phyloP scores from a whole-genome alignment of 164 flowering plant genomes.

The Euptelea pleiosperma region DNA sequence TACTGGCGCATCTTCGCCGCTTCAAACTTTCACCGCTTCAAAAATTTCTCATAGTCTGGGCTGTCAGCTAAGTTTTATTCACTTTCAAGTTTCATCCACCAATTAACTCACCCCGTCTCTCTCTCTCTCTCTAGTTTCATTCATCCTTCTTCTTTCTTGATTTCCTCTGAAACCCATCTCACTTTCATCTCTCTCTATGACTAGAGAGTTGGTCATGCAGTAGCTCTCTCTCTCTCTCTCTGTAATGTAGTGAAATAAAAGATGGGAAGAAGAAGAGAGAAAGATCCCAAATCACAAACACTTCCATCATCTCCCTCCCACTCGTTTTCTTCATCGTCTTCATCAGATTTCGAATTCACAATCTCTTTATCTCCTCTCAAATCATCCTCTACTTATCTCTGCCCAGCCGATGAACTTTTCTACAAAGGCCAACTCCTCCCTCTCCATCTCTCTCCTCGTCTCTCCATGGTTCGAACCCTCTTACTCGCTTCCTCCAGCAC shows the following conservation, averaged over 20 bases:
- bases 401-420: slow-evolving; percentile 95
- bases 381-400: slow-evolving; percentile 43
- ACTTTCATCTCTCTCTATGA: background rate
- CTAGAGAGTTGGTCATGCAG: too few relatives aligned
- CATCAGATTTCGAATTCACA: slow-evolving; percentile 90
- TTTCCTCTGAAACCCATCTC: too few relatives aligned
- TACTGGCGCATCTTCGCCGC: too few relatives aligned
- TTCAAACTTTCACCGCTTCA: too few relatives aligned
- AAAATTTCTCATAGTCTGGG: too few relatives aligned
- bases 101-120: too few relatives aligned
- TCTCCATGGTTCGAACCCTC: slow-evolving; percentile 83
- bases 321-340: slow-evolving; percentile 66
- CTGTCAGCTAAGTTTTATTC: too few relatives aligned
- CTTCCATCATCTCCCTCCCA: slow-evolving; percentile 65
- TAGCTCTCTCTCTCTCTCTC: background rate
- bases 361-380: slow-evolving; percentile 67
- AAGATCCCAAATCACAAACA: slow-evolving; percentile 23
- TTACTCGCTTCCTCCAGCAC: slow-evolving; percentile 46
- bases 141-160: too few relatives aligned
- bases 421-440: slow-evolving; percentile 89
- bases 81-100: too few relatives aligned
- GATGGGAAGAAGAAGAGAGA: slow-evolving; percentile 4
- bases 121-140: too few relatives aligned
- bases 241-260: background rate
- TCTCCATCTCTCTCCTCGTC: slow-evolving; percentile 79